phyloP scores from a whole-genome alignment of 345 rosid species.

The Sisymbrium irio region DNA sequence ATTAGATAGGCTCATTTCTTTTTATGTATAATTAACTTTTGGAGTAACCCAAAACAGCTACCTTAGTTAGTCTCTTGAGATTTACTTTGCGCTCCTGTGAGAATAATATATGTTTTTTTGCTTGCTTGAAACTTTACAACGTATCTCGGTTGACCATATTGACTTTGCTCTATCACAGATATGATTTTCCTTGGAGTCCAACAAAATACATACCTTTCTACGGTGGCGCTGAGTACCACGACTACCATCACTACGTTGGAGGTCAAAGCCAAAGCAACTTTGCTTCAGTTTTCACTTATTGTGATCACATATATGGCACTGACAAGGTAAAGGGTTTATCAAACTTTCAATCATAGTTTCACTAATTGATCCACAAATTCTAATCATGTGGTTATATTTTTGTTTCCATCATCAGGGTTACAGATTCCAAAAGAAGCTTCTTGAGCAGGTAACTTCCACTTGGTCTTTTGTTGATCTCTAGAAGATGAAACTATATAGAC shows the following conservation, averaged over 20 bases:
- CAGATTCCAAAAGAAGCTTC: conserved; percentile 80
- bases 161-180: conserved; percentile 39
- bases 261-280: conserved; percentile 99
- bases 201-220: conserved; percentile 88
- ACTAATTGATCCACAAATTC: neutral
- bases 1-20: neutral
- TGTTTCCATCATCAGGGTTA: conserved; percentile 55
- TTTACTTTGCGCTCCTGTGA: neutral
- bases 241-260: conserved; percentile 98
- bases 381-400: neutral
- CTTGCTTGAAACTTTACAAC: neutral
- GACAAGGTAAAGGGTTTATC: conserved; percentile 56
- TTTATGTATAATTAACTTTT: neutral
- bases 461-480: neutral
- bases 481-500: neutral
- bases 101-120: neutral
- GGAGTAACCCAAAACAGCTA: conserved; percentile 7
- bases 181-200: conserved; percentile 86
- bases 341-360: neutral
- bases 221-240: conserved; percentile 96
- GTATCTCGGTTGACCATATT: neutral
- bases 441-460: conserved; percentile 27
- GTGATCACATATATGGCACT: conserved; percentile 92
- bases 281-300: conserved; percentile 94
- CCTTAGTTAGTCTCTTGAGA: neutral